Base-by-base conservation (phyloP, 257 asterid genomes). In the Perilla frutescens region DNA sequence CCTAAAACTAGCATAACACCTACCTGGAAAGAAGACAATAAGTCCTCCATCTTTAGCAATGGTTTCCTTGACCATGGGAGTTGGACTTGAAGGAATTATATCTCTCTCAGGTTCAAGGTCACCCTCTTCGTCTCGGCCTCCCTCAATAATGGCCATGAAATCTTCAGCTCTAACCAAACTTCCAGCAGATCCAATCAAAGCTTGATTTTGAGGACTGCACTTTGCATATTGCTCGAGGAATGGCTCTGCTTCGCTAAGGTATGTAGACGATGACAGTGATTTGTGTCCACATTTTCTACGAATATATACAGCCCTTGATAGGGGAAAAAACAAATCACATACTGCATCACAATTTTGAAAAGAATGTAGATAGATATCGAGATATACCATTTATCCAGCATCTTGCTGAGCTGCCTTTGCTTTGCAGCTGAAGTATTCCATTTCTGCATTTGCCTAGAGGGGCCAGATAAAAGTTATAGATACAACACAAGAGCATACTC, bases 311-410 rank as follows among this genome's bases (percentile, higher is more conserved):
- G 97, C 97, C 99, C 99, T 94, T 49, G 54, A 77, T 32, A 66
- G 69, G 72, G 56, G 77, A 8, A 73, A 77, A 73, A 40, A 70
- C 13, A 43, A 57, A 75, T 36, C 58, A 82, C 11, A 59, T 26
- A 61, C 68, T 65, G 83, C 39, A 75, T 49, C 48, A 70, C n/a
- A 72, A 70, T 56, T 68, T 71, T 76, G 45, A 62, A 59, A 62
- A 68, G 20, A 70, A 80, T 48, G 60, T 66, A 12, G 47, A 76
- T 41, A 49, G 49, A 63, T 80, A 74, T 78, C 58, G 55, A 82
- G 55, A 80, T 72, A 56, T 90, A 94, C 99, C 99, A 94, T 84
- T 94, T 97, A 78, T 91, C 99, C 78, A 94, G 90, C 98, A 94
- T 88, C 82, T 83, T 85, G 93, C 89, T 86, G 67, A 94, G 85